Conservation (phyloP, 2,329 filamentous ascomycete genomes). For the Pseudogymnoascus sp. region DNA sequence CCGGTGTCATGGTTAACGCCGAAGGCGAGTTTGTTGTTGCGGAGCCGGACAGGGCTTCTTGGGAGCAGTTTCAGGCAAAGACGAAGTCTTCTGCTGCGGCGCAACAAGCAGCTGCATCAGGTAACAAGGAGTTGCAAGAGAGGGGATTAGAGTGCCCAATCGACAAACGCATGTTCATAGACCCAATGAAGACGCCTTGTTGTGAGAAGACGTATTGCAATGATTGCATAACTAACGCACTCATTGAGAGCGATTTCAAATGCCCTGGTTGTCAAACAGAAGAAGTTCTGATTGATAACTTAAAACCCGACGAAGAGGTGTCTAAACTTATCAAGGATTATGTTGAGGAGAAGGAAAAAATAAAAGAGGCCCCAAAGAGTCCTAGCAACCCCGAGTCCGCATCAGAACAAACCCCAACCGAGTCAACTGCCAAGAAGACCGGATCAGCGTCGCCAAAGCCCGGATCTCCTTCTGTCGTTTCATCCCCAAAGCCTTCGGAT, state of each 20-base stretch:
- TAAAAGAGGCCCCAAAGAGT: slow-evolving; percentile 31
- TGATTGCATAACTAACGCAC: slow-evolving; percentile 98
- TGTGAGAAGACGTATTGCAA: slow-evolving; percentile 98
- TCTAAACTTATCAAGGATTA: slow-evolving; percentile 72
- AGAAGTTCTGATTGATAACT: slow-evolving; percentile 86
- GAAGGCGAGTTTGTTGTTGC: slow-evolving; percentile 97
- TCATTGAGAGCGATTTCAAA: slow-evolving; percentile 96
- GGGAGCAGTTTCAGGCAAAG: slow-evolving; percentile 96
- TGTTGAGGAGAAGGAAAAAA: slow-evolving; percentile 46
- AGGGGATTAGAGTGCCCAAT: slow-evolving; percentile 86
- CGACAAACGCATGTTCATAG: slow-evolving; percentile 97
- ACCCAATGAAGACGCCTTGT: slow-evolving; percentile 98
- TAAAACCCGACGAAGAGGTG: slow-evolving; percentile 73
- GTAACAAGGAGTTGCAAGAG: slow-evolving; percentile 80
- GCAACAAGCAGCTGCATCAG: slow-evolving; percentile 66
- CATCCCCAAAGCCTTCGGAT: slow-evolving; percentile 28
- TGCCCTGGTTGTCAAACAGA: slow-evolving; percentile 89
- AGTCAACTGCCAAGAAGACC: slow-evolving; percentile 27
- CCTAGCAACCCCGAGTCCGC: slow-evolving; percentile 21
- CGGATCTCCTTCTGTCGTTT: slow-evolving; percentile 21
- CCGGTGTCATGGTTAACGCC: slow-evolving; percentile 94
- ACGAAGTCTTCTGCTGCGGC: slow-evolving; percentile 77
- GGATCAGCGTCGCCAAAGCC: slow-evolving; percentile 28
- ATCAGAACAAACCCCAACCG: slow-evolving; percentile 25
- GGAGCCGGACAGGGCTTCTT: slow-evolving; percentile 88